Evolutionary conservation across 805 yeast species (phyloP).

Genomic region (Yamadazyma olivae): DNA sequence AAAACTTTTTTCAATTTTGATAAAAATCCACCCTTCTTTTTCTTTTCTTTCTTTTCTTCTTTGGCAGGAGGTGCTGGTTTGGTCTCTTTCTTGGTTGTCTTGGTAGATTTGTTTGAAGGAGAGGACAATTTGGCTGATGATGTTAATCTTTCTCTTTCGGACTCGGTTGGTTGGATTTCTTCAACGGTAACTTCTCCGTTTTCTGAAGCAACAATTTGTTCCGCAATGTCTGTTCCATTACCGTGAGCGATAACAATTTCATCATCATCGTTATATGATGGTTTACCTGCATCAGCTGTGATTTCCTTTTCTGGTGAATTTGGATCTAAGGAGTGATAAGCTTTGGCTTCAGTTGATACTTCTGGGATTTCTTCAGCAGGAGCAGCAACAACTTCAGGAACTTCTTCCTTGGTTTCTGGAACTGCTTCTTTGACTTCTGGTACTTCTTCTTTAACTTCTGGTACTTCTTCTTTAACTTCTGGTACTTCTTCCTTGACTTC

Average conservation of each 20-base stretch:
- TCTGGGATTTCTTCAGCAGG: constrained; percentile 7
- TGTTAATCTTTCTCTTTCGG: constrained; percentile 35
- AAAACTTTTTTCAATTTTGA: constrained; percentile 36
- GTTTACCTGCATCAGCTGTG: constrained; percentile 14
- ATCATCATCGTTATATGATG: constrained; percentile 22
- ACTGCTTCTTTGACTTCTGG: constrained; percentile 4
- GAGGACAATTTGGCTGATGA: constrained; percentile 20
- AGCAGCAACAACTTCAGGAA: constrained; percentile 2
- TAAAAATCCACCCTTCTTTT: constrained; percentile 40
- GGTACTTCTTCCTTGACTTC: constrained; percentile 5
- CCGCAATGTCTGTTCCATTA: constrained; percentile 26
- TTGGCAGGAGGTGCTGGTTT: constrained; percentile 8
- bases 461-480: constrained; percentile 5
- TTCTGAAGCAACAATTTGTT: constrained; percentile 32
- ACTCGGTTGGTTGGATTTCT: constrained; percentile 40
- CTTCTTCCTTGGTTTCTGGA: constrained; percentile 5
- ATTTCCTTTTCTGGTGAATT: constrained; percentile 15
- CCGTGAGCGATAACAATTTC: constrained; percentile 43
- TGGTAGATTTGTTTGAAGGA: constrained; percentile 9
- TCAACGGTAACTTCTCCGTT: constrained; percentile 36
- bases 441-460: constrained; percentile 3
- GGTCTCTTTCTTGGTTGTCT: constrained; percentile 4
- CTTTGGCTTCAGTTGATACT: constrained; percentile 1
- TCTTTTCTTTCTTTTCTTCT: constrained; percentile 23
- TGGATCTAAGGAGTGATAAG: constrained; percentile 20